Base-by-base conservation (phyloP, 1,139 yeast genomes). In the Debaryomycetaceae sp. region DNA sequence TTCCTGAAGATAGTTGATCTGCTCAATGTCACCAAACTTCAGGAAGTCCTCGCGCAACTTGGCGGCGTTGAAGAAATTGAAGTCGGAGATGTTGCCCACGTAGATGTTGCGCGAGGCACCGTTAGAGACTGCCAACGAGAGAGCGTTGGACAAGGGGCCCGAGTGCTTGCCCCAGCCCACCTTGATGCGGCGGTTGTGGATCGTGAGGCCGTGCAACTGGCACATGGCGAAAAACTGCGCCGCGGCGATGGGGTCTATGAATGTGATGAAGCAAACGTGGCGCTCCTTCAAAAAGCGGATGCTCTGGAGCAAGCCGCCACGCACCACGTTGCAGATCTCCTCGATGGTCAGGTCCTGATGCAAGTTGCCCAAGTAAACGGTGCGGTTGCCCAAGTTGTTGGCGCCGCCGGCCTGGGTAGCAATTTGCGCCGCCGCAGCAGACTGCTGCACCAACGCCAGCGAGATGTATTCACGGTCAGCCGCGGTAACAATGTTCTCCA, bases 141-240 rank as follows among this genome's bases (percentile, higher is more conserved):
- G 69, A 3, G 84, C 82, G 42, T 83, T 80, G n/a, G 86, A 76
- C 36, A 89, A 65, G 1, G 95, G 91, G 7, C 96, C 96, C 2
- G 95, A 78, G 54, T 86, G 95, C 52, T 84, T 85, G 30, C 97
- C 98, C 97, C 97, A 91, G 13, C 96, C 96, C 37, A 91, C 84
- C 53, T 84, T 83, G 35, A 89, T 76, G 44, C 84, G 71, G 46
- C 89, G 72, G 46, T 81, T 79, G 53, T 84, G 95, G 35, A 91
- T 79, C 3, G 83, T 71, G 34, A 91, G 61, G 1, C 93, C 94
- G 44, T 85, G 91, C 40, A 82, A 62, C 50, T 83, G 86, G 42
- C 91, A 79, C 78, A 83, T 75, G 12, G 95, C 95, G 56, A 80
- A 86, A 53, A 91, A 88, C 53, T 84, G 95, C 0, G 95, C 95